Conservation (phyloP, 2,329 filamentous ascomycete genomes). For the Emericellopsis atlantica region DNA sequence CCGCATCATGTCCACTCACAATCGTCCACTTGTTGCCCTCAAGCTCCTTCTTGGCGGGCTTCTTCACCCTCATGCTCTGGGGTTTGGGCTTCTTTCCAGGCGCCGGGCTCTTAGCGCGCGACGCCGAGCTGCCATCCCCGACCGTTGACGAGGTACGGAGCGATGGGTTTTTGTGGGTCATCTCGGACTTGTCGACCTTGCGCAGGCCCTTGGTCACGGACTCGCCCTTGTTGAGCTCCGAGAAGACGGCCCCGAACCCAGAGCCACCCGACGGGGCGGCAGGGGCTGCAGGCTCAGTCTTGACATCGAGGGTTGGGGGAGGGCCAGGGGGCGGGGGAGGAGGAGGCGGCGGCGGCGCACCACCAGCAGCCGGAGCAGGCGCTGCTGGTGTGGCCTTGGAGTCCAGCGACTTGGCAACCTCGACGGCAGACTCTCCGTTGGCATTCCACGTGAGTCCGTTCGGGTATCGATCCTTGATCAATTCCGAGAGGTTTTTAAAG, state of each 20-base stretch:
- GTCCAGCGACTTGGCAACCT: conserved; percentile 47
- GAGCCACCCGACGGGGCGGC: conserved; percentile 26
- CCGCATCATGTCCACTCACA: conserved; percentile 27
- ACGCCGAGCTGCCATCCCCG: conserved; percentile 37
- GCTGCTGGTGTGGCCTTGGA: conserved; percentile 23
- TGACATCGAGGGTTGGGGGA: conserved; percentile 51
- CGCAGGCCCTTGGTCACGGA: conserved; percentile 78
- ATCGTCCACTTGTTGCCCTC: conserved; percentile 91
- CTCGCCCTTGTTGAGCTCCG: conserved; percentile 78
- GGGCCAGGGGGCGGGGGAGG: conserved; percentile 62
- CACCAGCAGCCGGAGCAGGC: conserved; percentile 38
- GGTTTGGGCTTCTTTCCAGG: conserved; percentile 82
- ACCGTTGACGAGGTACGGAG: conserved; percentile 64
- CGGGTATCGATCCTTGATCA: conserved; percentile 72
- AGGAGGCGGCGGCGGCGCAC: conserved; percentile 40
- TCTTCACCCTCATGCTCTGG: conserved; percentile 73
- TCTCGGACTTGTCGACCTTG: conserved; percentile 89
- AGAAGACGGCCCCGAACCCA: conserved; percentile 81
- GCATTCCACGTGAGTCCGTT: conserved; percentile 80
- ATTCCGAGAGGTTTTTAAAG: conserved; percentile 72
- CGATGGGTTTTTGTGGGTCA: conserved; percentile 97
- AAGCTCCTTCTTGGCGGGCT: conserved; percentile 65
- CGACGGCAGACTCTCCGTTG: conserved; percentile 58
- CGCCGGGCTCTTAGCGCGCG: conserved; percentile 69
- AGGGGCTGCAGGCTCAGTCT: conserved; percentile 21